Evolutionary conservation across 202 grass and related monocot genomes (phyloP).

Genomic region (Zizania palustris): DNA sequence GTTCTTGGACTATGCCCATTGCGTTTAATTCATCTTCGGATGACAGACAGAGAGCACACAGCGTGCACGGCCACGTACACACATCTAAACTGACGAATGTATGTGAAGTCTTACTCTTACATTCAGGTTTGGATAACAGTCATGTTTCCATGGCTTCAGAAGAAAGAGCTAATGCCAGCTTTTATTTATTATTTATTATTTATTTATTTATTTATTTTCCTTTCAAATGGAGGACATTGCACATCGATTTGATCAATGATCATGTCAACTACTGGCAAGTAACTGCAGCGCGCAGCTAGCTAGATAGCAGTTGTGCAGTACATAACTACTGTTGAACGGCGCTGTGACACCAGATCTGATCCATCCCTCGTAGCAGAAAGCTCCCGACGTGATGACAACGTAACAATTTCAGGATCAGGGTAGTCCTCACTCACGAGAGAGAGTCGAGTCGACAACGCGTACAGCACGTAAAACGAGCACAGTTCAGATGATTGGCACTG

Average conservation of each 20-base stretch:
- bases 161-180: too few relatives aligned
- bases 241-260: too few relatives aligned
- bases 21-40: not conserved
- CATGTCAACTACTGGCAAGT: too few relatives aligned
- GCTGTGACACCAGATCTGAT: too few relatives aligned
- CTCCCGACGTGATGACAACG: not conserved
- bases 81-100: not conserved
- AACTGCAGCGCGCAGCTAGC: too few relatives aligned
- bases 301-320: too few relatives aligned
- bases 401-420: not conserved
- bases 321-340: too few relatives aligned
- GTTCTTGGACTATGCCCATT: conserved; percentile 19
- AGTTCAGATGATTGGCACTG: not conserved
- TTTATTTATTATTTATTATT: too few relatives aligned
- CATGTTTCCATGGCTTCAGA: not conserved
- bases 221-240: too few relatives aligned
- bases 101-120: too few relatives aligned
- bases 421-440: not conserved
- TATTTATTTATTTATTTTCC: too few relatives aligned
- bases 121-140: not conserved
- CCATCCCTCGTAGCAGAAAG: too few relatives aligned
- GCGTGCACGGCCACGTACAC: not conserved
- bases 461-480: not conserved
- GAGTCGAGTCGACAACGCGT: not conserved
- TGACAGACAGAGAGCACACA: not conserved